Conservation (phyloP, 495 filamentous ascomycete genomes). For the Rostrohypoxylon terebratum region DNA sequence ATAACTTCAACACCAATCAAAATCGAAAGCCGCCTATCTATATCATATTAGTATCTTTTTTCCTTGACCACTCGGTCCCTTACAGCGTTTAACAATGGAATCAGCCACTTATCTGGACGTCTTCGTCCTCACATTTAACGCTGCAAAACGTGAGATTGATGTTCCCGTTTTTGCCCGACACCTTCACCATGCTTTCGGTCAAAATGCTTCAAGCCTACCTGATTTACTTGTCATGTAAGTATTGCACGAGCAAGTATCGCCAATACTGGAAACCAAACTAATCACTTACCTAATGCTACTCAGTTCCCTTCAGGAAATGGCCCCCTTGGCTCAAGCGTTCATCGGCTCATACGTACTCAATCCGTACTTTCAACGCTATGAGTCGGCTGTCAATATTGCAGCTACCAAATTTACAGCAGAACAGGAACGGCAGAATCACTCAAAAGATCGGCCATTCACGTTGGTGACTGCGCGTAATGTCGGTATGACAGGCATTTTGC, state of each 20-base stretch:
- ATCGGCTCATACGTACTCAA: constrained; percentile 84
- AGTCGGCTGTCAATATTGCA: constrained; percentile 75
- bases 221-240: constrained; percentile 74
- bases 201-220: constrained; percentile 63
- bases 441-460: constrained; percentile 56
- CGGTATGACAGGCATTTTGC: constrained; percentile 89
- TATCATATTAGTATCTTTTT: neutral
- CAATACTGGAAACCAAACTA: constrained; percentile 2
- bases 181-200: constrained; percentile 75
- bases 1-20: too few relatives aligned
- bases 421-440: constrained; percentile 27
- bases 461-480: constrained; percentile 71
- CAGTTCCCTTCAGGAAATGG: constrained; percentile 87
- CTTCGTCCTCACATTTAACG: constrained; percentile 92
- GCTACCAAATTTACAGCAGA: constrained; percentile 51
- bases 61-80: neutral
- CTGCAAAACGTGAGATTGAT: constrained; percentile 75
- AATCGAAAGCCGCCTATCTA: neutral
- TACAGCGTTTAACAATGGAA: constrained; percentile 28
- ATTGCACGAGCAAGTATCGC: neutral
- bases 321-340: constrained; percentile 84
- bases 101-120: constrained; percentile 59
- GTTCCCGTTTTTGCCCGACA: constrained; percentile 73
- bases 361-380: constrained; percentile 78
- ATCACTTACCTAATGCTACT: constrained; percentile 41